Conservation (phyloP, 2,329 filamentous ascomycete genomes). For the Penicillium nordicum region DNA sequence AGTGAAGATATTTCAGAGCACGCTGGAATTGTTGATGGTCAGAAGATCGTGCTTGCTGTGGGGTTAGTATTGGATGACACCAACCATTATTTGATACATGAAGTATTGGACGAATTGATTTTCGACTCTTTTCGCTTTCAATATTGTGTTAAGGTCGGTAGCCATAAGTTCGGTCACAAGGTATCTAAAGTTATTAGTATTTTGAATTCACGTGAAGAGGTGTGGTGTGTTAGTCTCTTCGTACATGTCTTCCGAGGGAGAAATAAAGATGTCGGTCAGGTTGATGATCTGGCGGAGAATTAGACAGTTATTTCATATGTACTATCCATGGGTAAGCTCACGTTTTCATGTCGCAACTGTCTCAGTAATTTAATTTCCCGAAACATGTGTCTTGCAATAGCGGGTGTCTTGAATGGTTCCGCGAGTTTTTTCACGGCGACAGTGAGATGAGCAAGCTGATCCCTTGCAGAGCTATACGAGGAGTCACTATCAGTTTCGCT, state of each 20-base stretch:
- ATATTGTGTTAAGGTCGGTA: constrained; percentile 88
- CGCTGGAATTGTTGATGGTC: constrained; percentile 57
- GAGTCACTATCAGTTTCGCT: constrained; percentile 4
- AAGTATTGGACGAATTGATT: constrained; percentile 99
- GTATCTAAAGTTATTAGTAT: constrained; percentile 58
- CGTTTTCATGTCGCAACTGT: constrained; percentile 94
- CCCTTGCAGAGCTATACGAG: constrained; percentile 75
- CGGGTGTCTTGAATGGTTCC: constrained; percentile 99
- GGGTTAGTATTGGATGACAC: not conserved
- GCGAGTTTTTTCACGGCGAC: constrained; percentile 99
- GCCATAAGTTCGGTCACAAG: constrained; percentile 97
- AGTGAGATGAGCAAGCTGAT: constrained; percentile 91
- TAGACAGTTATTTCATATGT: constrained; percentile 5
- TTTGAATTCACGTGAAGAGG: not conserved
- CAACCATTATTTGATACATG: constrained; percentile 93
- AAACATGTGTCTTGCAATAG: constrained; percentile 94
- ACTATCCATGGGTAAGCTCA: constrained; percentile 41
- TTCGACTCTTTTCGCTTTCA: constrained; percentile 91
- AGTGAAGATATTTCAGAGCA: constrained; percentile 97
- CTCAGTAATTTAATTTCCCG: constrained; percentile 95
- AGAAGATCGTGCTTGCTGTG: not conserved
- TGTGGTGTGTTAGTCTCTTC: constrained; percentile 26
- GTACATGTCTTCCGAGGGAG: constrained; percentile 96
- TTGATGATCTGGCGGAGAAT: constrained; percentile 71
- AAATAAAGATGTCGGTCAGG: constrained; percentile 98